Base-by-base conservation (phyloP, 2,329 filamentous ascomycete genomes). In the Penicillium vulpinum region DNA sequence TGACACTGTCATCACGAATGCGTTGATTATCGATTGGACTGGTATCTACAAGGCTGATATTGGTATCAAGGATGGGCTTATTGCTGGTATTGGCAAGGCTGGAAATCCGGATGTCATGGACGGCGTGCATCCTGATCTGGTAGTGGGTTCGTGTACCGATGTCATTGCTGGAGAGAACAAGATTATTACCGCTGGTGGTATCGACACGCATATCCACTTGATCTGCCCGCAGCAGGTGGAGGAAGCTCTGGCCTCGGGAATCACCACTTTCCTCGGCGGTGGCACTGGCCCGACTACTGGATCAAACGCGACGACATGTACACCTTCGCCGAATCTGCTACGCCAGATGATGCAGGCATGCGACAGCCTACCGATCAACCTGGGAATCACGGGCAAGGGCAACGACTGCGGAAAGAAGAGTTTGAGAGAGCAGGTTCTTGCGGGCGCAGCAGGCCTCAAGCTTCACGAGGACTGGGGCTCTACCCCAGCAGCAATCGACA, bases 31-130 rank as follows among this genome's bases (percentile, higher is more conserved):
- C 21, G 93, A 97, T 77, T 95, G 89, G 84, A 88, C 84, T 1
- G 93, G 93, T 46, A 96, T 97, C 69, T 95, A 91, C 81, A 97
- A 97, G 78, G 93, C 92, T 6, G 93, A 97, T 73, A 96, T 97
- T 70, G 93, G 93, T 28, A 87, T 97, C 73, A 96, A 95, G 74
- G 77, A 92, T 64, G 92, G 93, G 2, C 72, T 89, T 38, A 97
- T 97, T 67, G 87, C 88, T 28, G 93, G 86, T 0, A 93, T 97
- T 65, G 93, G 93, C 58, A 97, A 97, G 76, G 91, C 93, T 16
- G 93, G 93, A 21, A 97, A 97, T 68, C 93, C 93, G n/a, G 93
- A 97, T 75, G 86, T 96, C 45, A 97, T 97, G 93, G 88, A 94
- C 31, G 90, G 90, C 5, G 91, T 97, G 7, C 81, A 88, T 57